These are phyloP conservation scores for Nemania sp. DNA, from an alignment of 2,329 filamentous ascomycete species.

Conservation along the genomic window DNA sequence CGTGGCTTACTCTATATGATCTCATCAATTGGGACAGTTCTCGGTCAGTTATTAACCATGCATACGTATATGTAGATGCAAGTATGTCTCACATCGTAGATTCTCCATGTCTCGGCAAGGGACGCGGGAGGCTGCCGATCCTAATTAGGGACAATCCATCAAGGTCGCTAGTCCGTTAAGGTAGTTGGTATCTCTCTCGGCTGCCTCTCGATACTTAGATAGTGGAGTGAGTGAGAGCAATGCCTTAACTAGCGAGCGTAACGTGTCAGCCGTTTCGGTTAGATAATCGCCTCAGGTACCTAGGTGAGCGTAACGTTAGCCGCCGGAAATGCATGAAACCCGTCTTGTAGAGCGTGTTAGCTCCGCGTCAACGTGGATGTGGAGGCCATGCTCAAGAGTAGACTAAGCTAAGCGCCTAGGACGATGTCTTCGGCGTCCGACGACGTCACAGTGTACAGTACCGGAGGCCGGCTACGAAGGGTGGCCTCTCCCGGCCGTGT, in stretches of 20 bases:
- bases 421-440: background rate
- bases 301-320: conserved; percentile 22
- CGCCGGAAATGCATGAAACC: background rate
- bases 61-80: conserved; percentile 5
- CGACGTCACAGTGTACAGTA: background rate
- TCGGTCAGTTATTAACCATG: background rate
- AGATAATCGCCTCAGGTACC: background rate
- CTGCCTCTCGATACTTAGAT: conserved; percentile 17
- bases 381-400: background rate
- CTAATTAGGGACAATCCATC: background rate
- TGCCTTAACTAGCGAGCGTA: conserved; percentile 8
- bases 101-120: conserved; percentile 15
- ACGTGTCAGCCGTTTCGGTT: conserved; percentile 8
- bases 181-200: conserved; percentile 8
- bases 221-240: background rate
- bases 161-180: background rate
- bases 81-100: conserved; percentile 10
- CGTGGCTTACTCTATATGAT: background rate
- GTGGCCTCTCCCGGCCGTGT: conserved; percentile 27
- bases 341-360: conserved; percentile 19
- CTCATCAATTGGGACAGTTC: background rate
- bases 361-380: background rate
- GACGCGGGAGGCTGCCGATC: conserved; percentile 14
- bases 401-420: background rate
- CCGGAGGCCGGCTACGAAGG: conserved; percentile 10